Evolutionary conservation across 1,284 basidiomycete species (phyloP).

Genomic region (Leccinum pseudoinsigne): DNA sequence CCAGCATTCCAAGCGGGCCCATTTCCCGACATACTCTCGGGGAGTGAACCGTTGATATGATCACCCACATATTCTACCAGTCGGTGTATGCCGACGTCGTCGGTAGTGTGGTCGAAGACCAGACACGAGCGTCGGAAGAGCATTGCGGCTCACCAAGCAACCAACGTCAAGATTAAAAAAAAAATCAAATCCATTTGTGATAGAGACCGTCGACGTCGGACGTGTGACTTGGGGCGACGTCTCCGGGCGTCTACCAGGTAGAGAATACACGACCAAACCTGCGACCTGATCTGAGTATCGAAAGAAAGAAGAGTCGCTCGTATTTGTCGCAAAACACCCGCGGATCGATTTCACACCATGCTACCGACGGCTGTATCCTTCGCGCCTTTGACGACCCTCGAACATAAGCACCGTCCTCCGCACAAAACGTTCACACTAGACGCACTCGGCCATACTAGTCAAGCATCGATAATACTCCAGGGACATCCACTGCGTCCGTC

Average conservation of each 20-base stretch:
- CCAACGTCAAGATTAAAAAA: too few species aligned
- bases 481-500: background rate
- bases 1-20: slow-evolving; percentile 1
- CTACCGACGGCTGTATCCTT: background rate
- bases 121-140: background rate
- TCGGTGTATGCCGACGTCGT: background rate
- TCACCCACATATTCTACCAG: slow-evolving; percentile 5
- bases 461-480: slow-evolving; percentile 5
- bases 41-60: slow-evolving; percentile 1
- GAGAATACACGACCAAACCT: background rate
- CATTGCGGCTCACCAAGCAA: too few species aligned
- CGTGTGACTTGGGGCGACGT: background rate
- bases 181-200: background rate
- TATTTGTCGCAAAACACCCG: slow-evolving; percentile 3
- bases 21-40: slow-evolving; percentile 1
- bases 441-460: background rate
- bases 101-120: slow-evolving; percentile 7
- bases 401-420: slow-evolving; percentile 1
- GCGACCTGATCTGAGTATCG: background rate
- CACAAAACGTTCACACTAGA: background rate
- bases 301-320: background rate
- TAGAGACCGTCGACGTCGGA: background rate
- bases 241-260: background rate
- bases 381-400: slow-evolving; percentile 2
- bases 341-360: slow-evolving; percentile 5